phyloP scores from a whole-genome alignment of 2,329 filamentous ascomycete species.

The Aspergillus arachidicola region DNA sequence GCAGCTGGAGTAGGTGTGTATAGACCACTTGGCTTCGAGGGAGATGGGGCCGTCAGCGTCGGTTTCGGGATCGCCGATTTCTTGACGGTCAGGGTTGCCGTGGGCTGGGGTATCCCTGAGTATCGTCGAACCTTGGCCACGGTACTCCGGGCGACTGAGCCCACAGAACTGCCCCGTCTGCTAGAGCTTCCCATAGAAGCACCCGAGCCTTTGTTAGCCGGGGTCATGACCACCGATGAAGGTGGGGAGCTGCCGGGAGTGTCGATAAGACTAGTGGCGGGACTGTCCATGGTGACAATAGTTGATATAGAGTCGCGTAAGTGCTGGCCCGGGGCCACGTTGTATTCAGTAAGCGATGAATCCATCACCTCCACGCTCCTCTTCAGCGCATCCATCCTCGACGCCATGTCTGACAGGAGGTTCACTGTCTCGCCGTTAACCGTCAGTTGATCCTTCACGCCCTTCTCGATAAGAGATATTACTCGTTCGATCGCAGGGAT shows the following conservation, averaged over 20 bases:
- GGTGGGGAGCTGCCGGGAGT: constrained; percentile 73
- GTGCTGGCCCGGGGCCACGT: constrained; percentile 65
- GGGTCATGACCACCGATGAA: constrained; percentile 63
- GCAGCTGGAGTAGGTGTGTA: constrained; percentile 54
- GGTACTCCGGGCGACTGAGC: constrained; percentile 42
- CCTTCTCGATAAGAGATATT: constrained; percentile 88
- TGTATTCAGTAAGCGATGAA: constrained; percentile 70
- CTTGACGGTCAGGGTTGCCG: constrained; percentile 30
- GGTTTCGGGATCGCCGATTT: constrained; percentile 44
- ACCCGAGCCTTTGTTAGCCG: constrained; percentile 51
- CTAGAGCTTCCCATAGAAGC: constrained; percentile 51
- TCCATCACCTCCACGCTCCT: constrained; percentile 78
- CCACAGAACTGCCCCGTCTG: constrained; percentile 51
- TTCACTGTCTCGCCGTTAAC: constrained; percentile 94
- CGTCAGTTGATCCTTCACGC: constrained; percentile 91
- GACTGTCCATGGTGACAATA: constrained; percentile 81
- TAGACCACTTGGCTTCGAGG: constrained; percentile 45
- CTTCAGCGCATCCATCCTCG: constrained; percentile 77
- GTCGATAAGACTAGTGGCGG: constrained; percentile 68
- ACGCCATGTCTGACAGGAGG: constrained; percentile 80
- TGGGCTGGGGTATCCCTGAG: constrained; percentile 50
- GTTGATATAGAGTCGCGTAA: constrained; percentile 91
- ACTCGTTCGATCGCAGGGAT: constrained; percentile 90
- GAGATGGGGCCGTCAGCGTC: constrained; percentile 37
- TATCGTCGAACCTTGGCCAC: constrained; percentile 47